phyloP scores from a whole-genome alignment of 1,284 basidiomycete species.

The Cryptococcus amylolentus region DNA sequence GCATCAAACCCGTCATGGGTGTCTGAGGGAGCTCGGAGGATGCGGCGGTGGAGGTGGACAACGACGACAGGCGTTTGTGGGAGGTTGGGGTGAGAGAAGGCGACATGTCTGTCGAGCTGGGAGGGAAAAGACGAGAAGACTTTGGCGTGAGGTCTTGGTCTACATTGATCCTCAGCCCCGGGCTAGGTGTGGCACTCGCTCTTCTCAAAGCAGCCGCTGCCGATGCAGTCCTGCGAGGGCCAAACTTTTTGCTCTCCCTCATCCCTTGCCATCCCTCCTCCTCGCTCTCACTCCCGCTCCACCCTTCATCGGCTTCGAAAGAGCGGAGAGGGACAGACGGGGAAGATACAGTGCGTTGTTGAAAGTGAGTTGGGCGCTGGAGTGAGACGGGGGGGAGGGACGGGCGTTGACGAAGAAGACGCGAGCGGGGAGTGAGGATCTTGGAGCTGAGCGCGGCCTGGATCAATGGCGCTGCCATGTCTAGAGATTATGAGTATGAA shows the following conservation, averaged over 20 bases:
- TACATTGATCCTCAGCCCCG: background rate
- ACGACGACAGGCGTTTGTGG: background rate
- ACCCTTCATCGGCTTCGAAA: conserved; percentile 14
- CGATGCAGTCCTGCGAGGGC: background rate
- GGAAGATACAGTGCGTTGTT: background rate
- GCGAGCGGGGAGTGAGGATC: conserved; percentile 29
- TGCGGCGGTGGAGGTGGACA: background rate
- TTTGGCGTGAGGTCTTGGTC: conserved; percentile 3
- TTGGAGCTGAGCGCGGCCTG: conserved; percentile 29
- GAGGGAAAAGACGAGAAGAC: background rate
- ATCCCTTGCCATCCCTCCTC: conserved; percentile 36
- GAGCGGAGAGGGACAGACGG: conserved; percentile 3
- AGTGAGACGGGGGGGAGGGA: background rate
- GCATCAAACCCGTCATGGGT: background rate
- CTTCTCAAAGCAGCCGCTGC: background rate
- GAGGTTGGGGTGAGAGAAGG: background rate
- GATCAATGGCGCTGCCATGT: conserved; percentile 25
- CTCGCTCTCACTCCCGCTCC: conserved; percentile 40
- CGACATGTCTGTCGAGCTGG: background rate
- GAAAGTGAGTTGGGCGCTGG: background rate
- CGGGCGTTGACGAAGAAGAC: conserved; percentile 10
- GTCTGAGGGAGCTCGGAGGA: conserved; percentile 3
- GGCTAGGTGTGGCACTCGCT: background rate
- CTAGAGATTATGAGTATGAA: conserved; percentile 8
- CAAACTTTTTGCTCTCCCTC: conserved; percentile 6